phyloP scores from a whole-genome alignment of 2,329 filamentous ascomycete species.

The Hypoxylon sp. region DNA sequence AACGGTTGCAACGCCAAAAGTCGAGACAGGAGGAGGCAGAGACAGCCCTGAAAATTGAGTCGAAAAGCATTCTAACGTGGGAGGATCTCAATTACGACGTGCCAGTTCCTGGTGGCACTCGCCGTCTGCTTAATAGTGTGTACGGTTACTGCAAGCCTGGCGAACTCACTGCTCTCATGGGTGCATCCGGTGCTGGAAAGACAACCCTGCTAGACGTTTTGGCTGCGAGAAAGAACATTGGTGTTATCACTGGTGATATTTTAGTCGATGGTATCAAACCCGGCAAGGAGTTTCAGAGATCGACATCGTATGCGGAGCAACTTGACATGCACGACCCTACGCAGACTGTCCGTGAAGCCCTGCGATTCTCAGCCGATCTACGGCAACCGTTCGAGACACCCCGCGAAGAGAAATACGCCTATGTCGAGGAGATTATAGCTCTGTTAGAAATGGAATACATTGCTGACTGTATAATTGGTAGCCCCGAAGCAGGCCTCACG shows the following conservation, averaged over 20 bases:
- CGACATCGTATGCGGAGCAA: constrained; percentile 73
- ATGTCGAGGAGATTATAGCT: constrained; percentile 72
- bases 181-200: constrained; percentile 87
- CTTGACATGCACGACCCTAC: constrained; percentile 72
- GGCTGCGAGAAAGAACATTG: constrained; percentile 70
- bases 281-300: constrained; percentile 71
- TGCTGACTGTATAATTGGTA: constrained; percentile 70
- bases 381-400: constrained; percentile 68
- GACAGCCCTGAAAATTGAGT: constrained; percentile 67
- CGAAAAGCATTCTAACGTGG: constrained; percentile 83
- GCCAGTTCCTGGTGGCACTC: constrained; percentile 67
- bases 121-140: constrained; percentile 67
- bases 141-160: constrained; percentile 82
- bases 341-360: constrained; percentile 72
- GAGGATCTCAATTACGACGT: constrained; percentile 85
- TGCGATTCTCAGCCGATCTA: constrained; percentile 72
- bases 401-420: constrained; percentile 66
- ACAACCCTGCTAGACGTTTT: constrained; percentile 86
- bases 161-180: constrained; percentile 83
- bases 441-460: constrained; percentile 70
- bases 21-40: constrained; percentile 60
- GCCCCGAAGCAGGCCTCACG: constrained; percentile 76
- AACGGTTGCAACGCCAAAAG: constrained; percentile 67
- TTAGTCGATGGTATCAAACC: constrained; percentile 69
- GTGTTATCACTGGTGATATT: constrained; percentile 68